Percentiles rank a stretch among this genome's conserved stretches.
phyloP scores from a whole-genome alignment of 2,329 filamentous ascomycete species.

The Cercospora sp. region DNA sequence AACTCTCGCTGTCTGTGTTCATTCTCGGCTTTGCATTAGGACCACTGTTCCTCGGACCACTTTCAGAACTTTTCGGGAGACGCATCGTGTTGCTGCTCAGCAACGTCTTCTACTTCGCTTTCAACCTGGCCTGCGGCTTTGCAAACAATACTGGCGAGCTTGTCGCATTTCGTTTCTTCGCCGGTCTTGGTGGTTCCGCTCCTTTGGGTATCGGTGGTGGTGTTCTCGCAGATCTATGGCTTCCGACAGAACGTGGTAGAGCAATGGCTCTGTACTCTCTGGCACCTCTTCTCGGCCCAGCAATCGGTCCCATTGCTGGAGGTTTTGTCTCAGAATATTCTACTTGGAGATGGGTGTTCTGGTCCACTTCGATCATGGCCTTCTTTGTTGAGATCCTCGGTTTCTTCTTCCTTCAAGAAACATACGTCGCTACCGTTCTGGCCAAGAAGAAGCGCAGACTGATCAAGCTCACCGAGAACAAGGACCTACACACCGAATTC shows the following conservation, averaged over 20 bases:
- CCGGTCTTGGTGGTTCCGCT: slow-evolving; percentile 42
- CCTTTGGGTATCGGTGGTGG: slow-evolving; percentile 43
- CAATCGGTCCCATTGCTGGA: slow-evolving; percentile 65
- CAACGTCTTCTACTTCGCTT: slow-evolving; percentile 43
- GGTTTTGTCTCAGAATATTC: slow-evolving; percentile 64
- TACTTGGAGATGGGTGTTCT: slow-evolving; percentile 75
- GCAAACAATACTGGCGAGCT: slow-evolving; percentile 36
- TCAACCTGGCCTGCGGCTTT: slow-evolving; percentile 43
- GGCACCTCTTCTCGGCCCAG: slow-evolving; percentile 65
- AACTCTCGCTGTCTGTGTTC: slow-evolving; percentile 42
- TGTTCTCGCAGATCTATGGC: slow-evolving; percentile 57
- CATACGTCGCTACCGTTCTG: slow-evolving; percentile 66
- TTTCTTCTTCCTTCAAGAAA: slow-evolving; percentile 64
- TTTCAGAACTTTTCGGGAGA: slow-evolving; percentile 43
- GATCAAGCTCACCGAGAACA: slow-evolving; percentile 61
- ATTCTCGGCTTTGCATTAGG: slow-evolving; percentile 43
- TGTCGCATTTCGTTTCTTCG: slow-evolving; percentile 44
- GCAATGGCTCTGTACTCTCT: slow-evolving; percentile 65
- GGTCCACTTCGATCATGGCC: slow-evolving; percentile 63
- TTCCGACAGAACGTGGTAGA: slow-evolving; percentile 62
- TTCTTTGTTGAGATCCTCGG: slow-evolving; percentile 63
- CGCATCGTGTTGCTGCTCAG: slow-evolving; percentile 40
- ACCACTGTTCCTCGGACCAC: slow-evolving; percentile 41
- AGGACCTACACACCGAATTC: slow-evolving; percentile 57
- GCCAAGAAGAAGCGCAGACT: slow-evolving; percentile 59